Base-by-base conservation (phyloP, 192 early-diverging fungal species). In the Mycoemilia scoparia region DNA sequence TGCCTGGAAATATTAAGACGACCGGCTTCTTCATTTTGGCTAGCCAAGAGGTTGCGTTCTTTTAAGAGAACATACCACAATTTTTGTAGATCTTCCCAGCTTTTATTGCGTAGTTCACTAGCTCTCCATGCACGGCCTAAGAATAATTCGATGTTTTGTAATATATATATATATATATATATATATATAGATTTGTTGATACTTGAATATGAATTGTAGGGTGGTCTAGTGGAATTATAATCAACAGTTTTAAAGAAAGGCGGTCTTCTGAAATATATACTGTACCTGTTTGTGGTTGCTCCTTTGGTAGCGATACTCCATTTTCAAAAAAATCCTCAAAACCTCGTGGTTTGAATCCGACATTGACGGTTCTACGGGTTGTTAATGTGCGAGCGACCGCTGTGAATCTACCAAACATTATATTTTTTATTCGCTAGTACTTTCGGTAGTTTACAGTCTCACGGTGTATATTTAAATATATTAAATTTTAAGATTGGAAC, bases 21-120 rank as follows among this genome's bases (percentile, higher is more conserved):
- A 21, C 51, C 57, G 13, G 69, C 57, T 49, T 83, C 78, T 34
- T 76, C 75, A 36, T 45, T 53, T 39, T 83, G 80, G 24, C 74
- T 74, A 23, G 77, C 76, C 29, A 86, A 61, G 32, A 81, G 21
- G 34, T 86, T 86, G 51, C 80, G 77, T 45, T 86, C 83, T 58
- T 86, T 86, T 21, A 86, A 60, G 41, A 82, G 55, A 13, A 84
- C 64, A 46, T 75, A 90, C 93, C 93, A 97, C 43, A 97, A 64
- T 57, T 78, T 82, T 57, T 93, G 93, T 41, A 97, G 64, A 55
- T 97, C 93, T 25, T 97, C 86, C 67, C 91, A 97, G 30, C 76
- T 82, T 69, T 97, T 97, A 39, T 63, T 49, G 12, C 93, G 70
- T 38, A 97, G 69, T 60, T 95, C 93, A 21, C 70, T 69, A 7